Evolutionary conservation across 257 asterid species (phyloP), one percentile per base, ranked within the genome.

Genomic region (Osmanthus fragrans): DNA sequence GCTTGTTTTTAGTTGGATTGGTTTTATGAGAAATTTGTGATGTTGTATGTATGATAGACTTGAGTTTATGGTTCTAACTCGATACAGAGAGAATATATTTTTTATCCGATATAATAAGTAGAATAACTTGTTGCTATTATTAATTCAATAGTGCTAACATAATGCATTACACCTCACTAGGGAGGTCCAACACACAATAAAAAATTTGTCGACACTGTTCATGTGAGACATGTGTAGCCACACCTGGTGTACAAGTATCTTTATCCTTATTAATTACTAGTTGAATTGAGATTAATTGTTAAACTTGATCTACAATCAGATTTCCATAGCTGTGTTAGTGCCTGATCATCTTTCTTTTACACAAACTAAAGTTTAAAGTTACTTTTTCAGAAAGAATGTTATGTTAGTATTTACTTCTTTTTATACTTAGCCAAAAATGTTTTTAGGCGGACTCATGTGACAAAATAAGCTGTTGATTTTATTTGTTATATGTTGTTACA

Each of bases 21-120:
- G 49, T 42, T 49, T 54, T 58, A 77, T 58, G 73, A 29, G 29
- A 23, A 23, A 58, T 6, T 1, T 58, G 66, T 8, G 68, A 74
- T 74, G 77, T 19, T 76, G 76, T 58, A 67, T 40, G 33, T 67
- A 70, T 71, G n/a, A 51, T 32, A 45, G 84, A 37, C 45, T 79
- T 76, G 75, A 11, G 32, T 73, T 73, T 42, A 15, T 54, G 66
- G 25, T 65, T 12, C 13, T 37, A 42, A 19, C 58, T 30, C 11
- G 70, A 60, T 70, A 60, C 19, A 54, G 76, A 7, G n/a, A 32
- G 23, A 45, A 27, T 30, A 10, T 34, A 2, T 49, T n/a, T 19
- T 76, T 34, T 42, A 68, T 77, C 45, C 27, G 27, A 58, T 40
- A 68, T 18, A 70, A 4, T 56, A 40, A 15, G 9, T 54, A 66